phyloP scores from a whole-genome alignment of 768 basidiomycete genomes.

The Suillus subaureus region DNA sequence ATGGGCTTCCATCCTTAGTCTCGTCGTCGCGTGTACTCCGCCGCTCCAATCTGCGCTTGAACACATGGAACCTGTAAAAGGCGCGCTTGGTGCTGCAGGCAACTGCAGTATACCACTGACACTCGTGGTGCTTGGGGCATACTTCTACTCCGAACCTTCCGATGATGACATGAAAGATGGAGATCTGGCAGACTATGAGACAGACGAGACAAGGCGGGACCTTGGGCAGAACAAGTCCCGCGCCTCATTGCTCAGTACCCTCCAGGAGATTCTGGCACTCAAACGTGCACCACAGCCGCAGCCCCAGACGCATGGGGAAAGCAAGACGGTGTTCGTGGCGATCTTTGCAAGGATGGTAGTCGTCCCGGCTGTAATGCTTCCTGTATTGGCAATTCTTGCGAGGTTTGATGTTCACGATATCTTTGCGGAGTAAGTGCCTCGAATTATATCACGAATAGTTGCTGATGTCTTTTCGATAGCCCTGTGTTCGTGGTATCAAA shows the following conservation, averaged over 20 bases:
- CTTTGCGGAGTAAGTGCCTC: slow-evolving; percentile 70
- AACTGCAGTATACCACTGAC: slow-evolving; percentile 87
- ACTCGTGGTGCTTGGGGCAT: slow-evolving; percentile 89
- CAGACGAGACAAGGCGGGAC: background rate
- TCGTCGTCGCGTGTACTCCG: slow-evolving; percentile 75
- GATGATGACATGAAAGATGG: slow-evolving; percentile 18
- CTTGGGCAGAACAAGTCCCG: slow-evolving; percentile 24
- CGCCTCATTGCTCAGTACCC: slow-evolving; percentile 41
- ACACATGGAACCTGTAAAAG: slow-evolving; percentile 66
- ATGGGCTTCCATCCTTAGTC: slow-evolving; percentile 73
- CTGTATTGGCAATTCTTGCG: slow-evolving; percentile 68
- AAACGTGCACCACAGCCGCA: slow-evolving; percentile 10
- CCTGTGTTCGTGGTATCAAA: slow-evolving; percentile 88
- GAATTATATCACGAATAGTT: slow-evolving; percentile 5
- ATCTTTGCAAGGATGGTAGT: slow-evolving; percentile 87
- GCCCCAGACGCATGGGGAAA: slow-evolving; percentile 59
- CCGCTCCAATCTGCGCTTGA: slow-evolving; percentile 73
- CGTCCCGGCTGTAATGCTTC: slow-evolving; percentile 77
- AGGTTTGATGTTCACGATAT: slow-evolving; percentile 59
- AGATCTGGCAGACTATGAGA: background rate
- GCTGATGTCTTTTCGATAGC: slow-evolving; percentile 38
- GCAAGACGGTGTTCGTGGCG: slow-evolving; percentile 79
- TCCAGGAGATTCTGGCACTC: slow-evolving; percentile 46
- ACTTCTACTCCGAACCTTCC: slow-evolving; percentile 64
- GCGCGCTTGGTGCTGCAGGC: slow-evolving; percentile 67